Evolutionary conservation across 1,284 basidiomycete genomes (phyloP), one percentile per base, ranked within the genome.

Genomic region (Pseudozyma tsukubaensis): DNA sequence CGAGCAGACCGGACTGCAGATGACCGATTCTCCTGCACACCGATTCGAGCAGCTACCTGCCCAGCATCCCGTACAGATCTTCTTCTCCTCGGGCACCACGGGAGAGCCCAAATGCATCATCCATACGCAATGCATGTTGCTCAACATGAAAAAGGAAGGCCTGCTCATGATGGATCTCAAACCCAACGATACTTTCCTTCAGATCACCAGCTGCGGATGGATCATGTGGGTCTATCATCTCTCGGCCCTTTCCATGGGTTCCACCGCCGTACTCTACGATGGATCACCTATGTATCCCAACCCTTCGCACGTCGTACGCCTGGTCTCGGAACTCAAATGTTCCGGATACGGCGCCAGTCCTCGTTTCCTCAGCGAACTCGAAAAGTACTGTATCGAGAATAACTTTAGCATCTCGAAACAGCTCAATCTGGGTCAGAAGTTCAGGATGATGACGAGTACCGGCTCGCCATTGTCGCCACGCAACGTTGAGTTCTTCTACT

Each of bases 21-120:
- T 58, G 21, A 44, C 58, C n/a, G 65, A 69, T n/a, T 63, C 53
- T 2, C 76, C 72, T 1, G 6, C 67, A 3, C 72, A 75, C 37
- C 19, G 18, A 2, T 78, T 78, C 63, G 77, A 78, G 44, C 69
- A 72, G 51, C 51, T 78, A 2, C 55, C 62, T 2, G 72, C 72
- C 0, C 59, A 66, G 34, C 72, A 82, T 61, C 82, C 83, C 5
- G 74, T 82, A 35, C 82, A 81, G 72, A 84, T 84, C 66, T 79
- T 84, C 50, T 84, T 83, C 61, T 72, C 72, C 3, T 78, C 74
- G 0, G 85, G 85, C 1, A 86, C 85, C 2, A 86, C 85, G 0
- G 85, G 85, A 18, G 82, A 84, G 59, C 85, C 85, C 18, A 86
- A 86, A 71, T 76, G 77, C 18, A 85, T 86, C 63, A 73, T 81